These are phyloP conservation scores for Xylariaceae sp. DNA, from an alignment of 2,329 filamentous ascomycete genomes.

Conservation along the genomic window DNA sequence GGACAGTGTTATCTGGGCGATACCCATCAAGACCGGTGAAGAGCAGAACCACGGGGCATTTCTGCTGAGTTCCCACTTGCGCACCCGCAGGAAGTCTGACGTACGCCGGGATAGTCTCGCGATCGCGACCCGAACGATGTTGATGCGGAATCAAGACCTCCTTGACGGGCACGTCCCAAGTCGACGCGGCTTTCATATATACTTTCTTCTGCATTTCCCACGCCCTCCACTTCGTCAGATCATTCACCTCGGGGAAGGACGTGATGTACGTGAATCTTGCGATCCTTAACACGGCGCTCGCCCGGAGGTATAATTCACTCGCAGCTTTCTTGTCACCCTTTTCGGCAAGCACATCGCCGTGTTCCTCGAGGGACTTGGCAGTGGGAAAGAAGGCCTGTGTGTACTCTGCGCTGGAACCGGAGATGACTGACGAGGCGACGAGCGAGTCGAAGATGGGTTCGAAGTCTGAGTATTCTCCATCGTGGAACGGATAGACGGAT, in stretches of 20 bases:
- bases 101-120: slow-evolving; percentile 58
- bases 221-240: slow-evolving; percentile 53
- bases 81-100: slow-evolving; percentile 52
- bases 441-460: slow-evolving; percentile 63
- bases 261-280: slow-evolving; percentile 62
- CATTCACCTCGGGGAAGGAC: slow-evolving; percentile 35
- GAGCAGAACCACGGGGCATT: slow-evolving; percentile 49
- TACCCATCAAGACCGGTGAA: slow-evolving; percentile 62
- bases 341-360: slow-evolving; percentile 48
- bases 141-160: slow-evolving; percentile 61
- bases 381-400: slow-evolving; percentile 60
- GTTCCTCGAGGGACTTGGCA: slow-evolving; percentile 52
- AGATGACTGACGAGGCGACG: slow-evolving; percentile 57
- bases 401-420: slow-evolving; percentile 62
- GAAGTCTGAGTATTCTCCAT: slow-evolving; percentile 65
- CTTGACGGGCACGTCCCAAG: slow-evolving; percentile 54
- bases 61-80: slow-evolving; percentile 5
- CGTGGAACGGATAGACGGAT: slow-evolving; percentile 71
- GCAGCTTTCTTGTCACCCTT: slow-evolving; percentile 50
- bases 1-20: slow-evolving; percentile 57
- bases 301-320: slow-evolving; percentile 62
- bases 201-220: slow-evolving; percentile 63
- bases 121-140: slow-evolving; percentile 47
- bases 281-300: slow-evolving; percentile 70
- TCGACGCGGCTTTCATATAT: slow-evolving; percentile 53